A percentile compares a stretch with the other conserved stretches of the same genome.
Conservation (phyloP, 2,329 filamentous ascomycete species). For the Colletotrichum higginsianum region DNA sequence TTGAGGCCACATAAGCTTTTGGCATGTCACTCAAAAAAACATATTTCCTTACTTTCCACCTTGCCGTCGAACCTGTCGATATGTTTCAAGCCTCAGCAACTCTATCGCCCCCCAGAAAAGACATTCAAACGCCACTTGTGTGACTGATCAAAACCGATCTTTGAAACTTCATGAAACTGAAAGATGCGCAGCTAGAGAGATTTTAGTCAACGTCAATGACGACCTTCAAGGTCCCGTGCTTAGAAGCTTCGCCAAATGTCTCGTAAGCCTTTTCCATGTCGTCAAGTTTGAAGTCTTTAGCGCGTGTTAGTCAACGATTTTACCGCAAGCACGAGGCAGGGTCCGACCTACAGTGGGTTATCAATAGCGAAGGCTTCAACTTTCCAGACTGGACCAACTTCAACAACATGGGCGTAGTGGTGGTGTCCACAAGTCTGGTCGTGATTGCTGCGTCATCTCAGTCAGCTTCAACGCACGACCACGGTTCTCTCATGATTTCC, state of each 20-base stretch:
- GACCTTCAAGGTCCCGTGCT: constrained; percentile 61
- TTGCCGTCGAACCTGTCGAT: no score
- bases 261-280: constrained; percentile 61
- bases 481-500: not conserved
- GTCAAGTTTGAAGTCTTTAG: constrained; percentile 56
- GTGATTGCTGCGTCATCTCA: constrained; percentile 55
- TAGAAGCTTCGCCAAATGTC: constrained; percentile 58
- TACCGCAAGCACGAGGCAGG: fast-evolving
- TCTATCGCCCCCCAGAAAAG: no score
- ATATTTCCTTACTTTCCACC: no score
- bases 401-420: constrained; percentile 64
- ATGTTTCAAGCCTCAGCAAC: no score
- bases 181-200: no score
- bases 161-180: no score
- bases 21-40: no score
- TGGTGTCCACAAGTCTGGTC: constrained; percentile 62
- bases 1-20: no score
- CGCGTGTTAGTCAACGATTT: not conserved
- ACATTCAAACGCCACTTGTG: no score
- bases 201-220: constrained; percentile 52
- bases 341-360: constrained; percentile 60
- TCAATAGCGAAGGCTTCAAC: constrained; percentile 58
- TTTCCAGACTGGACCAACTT: constrained; percentile 59
- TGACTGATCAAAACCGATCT: no score
- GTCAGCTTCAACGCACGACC: constrained; percentile 10